These are phyloP conservation scores for Oropetium thomaeum DNA, from an alignment of 176 grass and related monocot genomes.

Conservation along the genomic window DNA sequence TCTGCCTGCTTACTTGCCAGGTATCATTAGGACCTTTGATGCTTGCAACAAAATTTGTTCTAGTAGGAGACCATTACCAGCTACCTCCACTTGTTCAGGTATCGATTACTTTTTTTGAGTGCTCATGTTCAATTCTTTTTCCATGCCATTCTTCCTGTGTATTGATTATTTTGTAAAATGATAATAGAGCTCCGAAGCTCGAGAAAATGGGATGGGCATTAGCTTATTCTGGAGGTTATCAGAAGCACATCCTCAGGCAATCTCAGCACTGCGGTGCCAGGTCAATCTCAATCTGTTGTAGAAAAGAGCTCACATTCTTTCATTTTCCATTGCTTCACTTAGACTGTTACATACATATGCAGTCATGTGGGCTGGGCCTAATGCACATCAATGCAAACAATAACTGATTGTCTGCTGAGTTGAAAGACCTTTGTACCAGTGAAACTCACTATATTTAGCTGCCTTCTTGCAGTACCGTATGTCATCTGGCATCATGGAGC, in stretches of 20 bases:
- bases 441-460: slow-evolving; percentile 17
- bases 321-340: too few relatives aligned
- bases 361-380: too few relatives aligned
- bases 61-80: slow-evolving; percentile 97
- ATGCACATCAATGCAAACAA: too few relatives aligned
- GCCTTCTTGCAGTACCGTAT: slow-evolving; percentile 83
- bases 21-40: slow-evolving; percentile 93
- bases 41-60: slow-evolving; percentile 91
- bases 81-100: slow-evolving; percentile 98
- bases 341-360: too few relatives aligned
- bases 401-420: slow-evolving; percentile 28
- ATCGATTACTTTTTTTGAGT: slow-evolving; percentile 1
- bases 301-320: too few relatives aligned
- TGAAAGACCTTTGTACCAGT: slow-evolving; percentile 22
- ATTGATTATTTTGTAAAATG: slow-evolving; percentile 16
- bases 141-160: slow-evolving; percentile 6
- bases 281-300: too few relatives aligned
- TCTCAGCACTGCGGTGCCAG: slow-evolving; percentile 91
- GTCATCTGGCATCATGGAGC: slow-evolving; percentile 95
- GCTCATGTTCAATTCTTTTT: slow-evolving; percentile 1
- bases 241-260: slow-evolving; percentile 91
- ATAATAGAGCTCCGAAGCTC: slow-evolving; percentile 78
- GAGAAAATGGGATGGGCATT: slow-evolving; percentile 88
- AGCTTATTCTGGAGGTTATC: slow-evolving; percentile 98
- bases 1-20: slow-evolving; percentile 33